Base-by-base conservation (phyloP, 2,329 filamentous ascomycete genomes). In the Didymella glomerata region DNA sequence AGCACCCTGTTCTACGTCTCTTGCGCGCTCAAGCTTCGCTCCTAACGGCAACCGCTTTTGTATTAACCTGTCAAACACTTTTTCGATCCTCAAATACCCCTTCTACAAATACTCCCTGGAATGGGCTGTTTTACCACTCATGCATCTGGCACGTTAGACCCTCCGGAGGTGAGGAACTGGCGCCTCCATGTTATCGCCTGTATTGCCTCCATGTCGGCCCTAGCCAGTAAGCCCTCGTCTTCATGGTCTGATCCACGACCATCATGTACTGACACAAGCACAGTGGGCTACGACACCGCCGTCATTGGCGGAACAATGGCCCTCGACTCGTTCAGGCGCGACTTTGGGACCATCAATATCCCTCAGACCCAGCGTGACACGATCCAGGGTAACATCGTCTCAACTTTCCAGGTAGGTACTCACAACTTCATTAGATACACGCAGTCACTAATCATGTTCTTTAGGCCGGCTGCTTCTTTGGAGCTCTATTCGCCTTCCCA, bases 291-390 rank as follows among this genome's bases (percentile, higher is more conserved):
- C 48, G 72, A 74, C 50, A 73, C 71, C 11, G 71, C 74, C 28
- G 76, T 79, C 24, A 78, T 79, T 51, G 77, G 77, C 27, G 75
- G 76, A 2, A 78, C 77, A 4, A 77, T 79, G 73, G 76, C 77
- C 3, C 68, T 78, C 9, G 70, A 72, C 30, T 77, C 76, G 7
- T 79, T 78, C 64, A 69, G 72, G 41, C 69, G 75, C 25, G 76
- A 77, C 54, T 78, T 78, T 54, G 66, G 66, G 10, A 67, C 75
- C 42, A 63, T 65, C 42, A 57, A 70, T 20, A 68, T 74, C 14
- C 69, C 74, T 14, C 69, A 71, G 40, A 62, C 41, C 32, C 63
- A 63, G 44, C 71, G 72, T 16, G 76, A 78, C 48, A 78, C 76
- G 2, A 72, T 78, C 5, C 76, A 77, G 42, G 76, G 75, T 47